Evolutionary conservation across 345 rosid species (phyloP).

Genomic region (Adansonia digitata): DNA sequence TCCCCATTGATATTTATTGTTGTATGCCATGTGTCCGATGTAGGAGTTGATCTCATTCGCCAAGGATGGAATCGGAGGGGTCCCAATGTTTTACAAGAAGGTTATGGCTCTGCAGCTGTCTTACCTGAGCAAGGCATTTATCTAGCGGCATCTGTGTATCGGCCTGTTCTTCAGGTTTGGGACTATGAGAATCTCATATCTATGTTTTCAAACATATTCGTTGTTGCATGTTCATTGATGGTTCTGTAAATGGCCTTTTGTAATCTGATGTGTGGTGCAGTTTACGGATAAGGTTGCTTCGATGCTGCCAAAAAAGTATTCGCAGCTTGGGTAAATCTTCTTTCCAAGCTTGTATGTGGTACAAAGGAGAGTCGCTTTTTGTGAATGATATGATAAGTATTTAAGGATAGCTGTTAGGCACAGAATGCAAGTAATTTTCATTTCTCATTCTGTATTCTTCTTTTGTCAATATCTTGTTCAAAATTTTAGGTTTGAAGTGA

Average conservation of each 20-base stretch:
- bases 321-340: slow-evolving; percentile 80
- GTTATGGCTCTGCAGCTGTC: slow-evolving; percentile 95
- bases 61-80: slow-evolving; percentile 95
- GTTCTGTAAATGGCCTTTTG: slow-evolving; percentile 13
- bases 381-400: background rate
- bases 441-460: no score
- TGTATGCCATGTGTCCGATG: background rate
- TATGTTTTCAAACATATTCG: slow-evolving; percentile 1
- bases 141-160: slow-evolving; percentile 88
- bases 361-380: background rate
- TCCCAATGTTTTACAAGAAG: slow-evolving; percentile 80
- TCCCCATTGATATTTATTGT: background rate
- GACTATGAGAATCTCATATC: slow-evolving; percentile 4
- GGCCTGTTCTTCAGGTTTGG: slow-evolving; percentile 93
- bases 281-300: slow-evolving; percentile 88
- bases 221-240: slow-evolving; percentile 1
- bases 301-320: slow-evolving; percentile 79
- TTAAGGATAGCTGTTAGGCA: background rate
- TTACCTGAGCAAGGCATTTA: slow-evolving; percentile 99
- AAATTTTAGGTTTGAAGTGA: slow-evolving; percentile 12
- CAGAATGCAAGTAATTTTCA: background rate
- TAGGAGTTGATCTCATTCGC: slow-evolving; percentile 77
- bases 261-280: slow-evolving; percentile 49
- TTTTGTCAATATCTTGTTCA: slow-evolving; percentile 7
- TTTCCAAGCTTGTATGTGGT: slow-evolving; percentile 4